These are phyloP conservation scores for Ophiostoma perfectum DNA, from an alignment of 2,329 filamentous ascomycete genomes.

Conservation along the genomic window DNA sequence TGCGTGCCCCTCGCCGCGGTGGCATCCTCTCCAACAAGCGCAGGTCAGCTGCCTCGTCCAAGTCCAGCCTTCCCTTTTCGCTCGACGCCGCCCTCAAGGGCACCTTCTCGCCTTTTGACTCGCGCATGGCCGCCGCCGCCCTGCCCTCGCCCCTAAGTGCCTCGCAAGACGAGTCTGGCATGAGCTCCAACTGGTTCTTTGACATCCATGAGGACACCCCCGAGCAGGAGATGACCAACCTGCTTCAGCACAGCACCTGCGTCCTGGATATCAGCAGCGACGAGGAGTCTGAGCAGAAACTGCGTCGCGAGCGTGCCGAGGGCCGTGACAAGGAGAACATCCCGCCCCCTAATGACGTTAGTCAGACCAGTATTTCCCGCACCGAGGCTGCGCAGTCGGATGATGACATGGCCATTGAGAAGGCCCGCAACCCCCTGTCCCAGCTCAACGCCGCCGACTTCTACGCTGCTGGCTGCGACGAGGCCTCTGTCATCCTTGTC, in stretches of 20 bases:
- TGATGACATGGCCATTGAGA: constrained; percentile 59
- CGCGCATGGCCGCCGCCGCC: constrained; percentile 29
- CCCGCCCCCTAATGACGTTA: constrained; percentile 63
- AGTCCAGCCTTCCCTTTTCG: constrained; percentile 63
- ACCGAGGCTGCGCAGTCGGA: not conserved
- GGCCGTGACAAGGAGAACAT: constrained; percentile 88
- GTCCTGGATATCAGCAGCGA: constrained; percentile 86
- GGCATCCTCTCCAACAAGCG: constrained; percentile 56
- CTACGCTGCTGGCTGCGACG: constrained; percentile 61
- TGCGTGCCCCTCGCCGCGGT: constrained; percentile 44
- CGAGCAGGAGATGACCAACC: constrained; percentile 84
- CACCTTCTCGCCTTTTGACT: constrained; percentile 59
- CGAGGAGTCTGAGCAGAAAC: constrained; percentile 62
- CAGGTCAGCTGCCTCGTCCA: constrained; percentile 44
- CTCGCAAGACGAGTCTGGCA: constrained; percentile 41
- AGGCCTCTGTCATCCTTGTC: constrained; percentile 55
- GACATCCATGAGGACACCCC: constrained; percentile 90
- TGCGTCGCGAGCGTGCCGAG: constrained; percentile 49
- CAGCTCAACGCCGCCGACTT: constrained; percentile 64
- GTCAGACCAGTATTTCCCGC: constrained; percentile 44
- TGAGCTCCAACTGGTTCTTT: constrained; percentile 75
- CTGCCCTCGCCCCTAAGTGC: constrained; percentile 32
- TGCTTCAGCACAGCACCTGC: constrained; percentile 85
- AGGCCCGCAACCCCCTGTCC: constrained; percentile 58
- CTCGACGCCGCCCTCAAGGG: constrained; percentile 78